Base-by-base conservation (phyloP, 1,284 basidiomycete genomes). In the Fomitopsis palustris region DNA sequence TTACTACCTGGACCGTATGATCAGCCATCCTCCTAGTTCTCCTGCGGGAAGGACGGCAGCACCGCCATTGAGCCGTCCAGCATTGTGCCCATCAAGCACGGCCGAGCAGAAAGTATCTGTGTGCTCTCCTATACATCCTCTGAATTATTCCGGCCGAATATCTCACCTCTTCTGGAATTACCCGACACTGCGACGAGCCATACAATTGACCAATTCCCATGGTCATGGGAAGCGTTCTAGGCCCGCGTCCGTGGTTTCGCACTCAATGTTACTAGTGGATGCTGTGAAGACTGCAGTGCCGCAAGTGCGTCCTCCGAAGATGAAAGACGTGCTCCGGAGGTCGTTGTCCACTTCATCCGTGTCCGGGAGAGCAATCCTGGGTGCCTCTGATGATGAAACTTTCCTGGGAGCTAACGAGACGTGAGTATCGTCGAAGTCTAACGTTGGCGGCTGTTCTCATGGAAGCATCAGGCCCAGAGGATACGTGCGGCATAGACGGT, bases 1-100 rank as follows among this genome's bases (percentile, higher is more conserved):
- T 3, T 68, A 70, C 55, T 69, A 70, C 27, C 67, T 77, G 12
- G 68, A 75, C 54, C 70, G 68, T 29, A 54, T 75, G n/a, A 61
- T 69, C 53, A 53, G 57, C 19, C 43, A 60, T n/a, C 70, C 64
- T 29, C 27, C 56, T 7, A 27, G 43, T 53, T 8, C 35, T 7
- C n/a, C 21, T 25, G n/a, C 41, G 5, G 23, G 21, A 29, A n/a
- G 12, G 8, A 9, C 42, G 10, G 25, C 38, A 4, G 9, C 35
- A 8, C 21, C 35, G 5, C 17, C 38, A 17, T 23, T 27, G 12
- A 12, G 4, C 14, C 38, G 4, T 23, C 2, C 37, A 39, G 14
- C 12, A 4, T 21, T 38, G 42, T 29, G 45, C n/a, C 25, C 45
- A 7, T 17, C 45, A 3, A 47, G 25, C 17, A 47, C 27, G 21